Percentiles rank a stretch among this genome's conserved stretches.
phyloP scores from a whole-genome alignment of 306 rosid species.

The Calophaca sinica region DNA sequence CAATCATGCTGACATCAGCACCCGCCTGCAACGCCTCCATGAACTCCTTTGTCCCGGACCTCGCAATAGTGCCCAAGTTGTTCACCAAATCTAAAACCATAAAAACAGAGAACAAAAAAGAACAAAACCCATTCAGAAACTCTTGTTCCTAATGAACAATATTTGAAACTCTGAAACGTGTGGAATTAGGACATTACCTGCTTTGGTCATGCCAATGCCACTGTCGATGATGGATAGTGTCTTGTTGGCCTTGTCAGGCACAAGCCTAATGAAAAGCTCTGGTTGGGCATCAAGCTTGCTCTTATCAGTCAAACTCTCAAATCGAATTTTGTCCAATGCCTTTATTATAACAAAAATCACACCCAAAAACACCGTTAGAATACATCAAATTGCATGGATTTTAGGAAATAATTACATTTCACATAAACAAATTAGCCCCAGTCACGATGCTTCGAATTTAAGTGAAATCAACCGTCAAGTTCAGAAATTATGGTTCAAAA shows the following conservation, averaged over 20 bases:
- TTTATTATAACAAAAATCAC: neutral
- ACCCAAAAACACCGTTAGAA: neutral
- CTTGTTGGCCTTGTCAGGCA: constrained; percentile 68
- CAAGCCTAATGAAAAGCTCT: constrained; percentile 72
- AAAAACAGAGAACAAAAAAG: neutral
- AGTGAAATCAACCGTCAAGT: too few species aligned
- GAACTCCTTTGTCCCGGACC: constrained; percentile 78
- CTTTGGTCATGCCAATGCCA: constrained; percentile 81
- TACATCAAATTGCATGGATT: neutral
- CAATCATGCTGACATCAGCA: constrained; percentile 82
- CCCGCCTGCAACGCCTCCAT: constrained; percentile 85
- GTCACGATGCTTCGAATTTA: too few species aligned
- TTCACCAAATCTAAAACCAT: constrained; percentile 67
- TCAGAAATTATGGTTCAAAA: too few species aligned
- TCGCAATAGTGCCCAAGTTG: constrained; percentile 78
- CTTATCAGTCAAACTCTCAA: constrained; percentile 67
- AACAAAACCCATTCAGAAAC: neutral
- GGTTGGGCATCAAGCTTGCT: constrained; percentile 72
- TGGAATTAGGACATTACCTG: constrained; percentile 47
- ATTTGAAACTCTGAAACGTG: neutral
- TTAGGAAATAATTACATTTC: neutral
- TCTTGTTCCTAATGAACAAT: neutral
- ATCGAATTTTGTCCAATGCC: constrained; percentile 79
- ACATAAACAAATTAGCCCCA: too few species aligned
- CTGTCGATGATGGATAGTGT: constrained; percentile 73